Evolutionary conservation across 805 yeast species (phyloP), one percentile per base, ranked within the genome.

Genomic region (Zygosaccharomyces kombuchaensis): DNA sequence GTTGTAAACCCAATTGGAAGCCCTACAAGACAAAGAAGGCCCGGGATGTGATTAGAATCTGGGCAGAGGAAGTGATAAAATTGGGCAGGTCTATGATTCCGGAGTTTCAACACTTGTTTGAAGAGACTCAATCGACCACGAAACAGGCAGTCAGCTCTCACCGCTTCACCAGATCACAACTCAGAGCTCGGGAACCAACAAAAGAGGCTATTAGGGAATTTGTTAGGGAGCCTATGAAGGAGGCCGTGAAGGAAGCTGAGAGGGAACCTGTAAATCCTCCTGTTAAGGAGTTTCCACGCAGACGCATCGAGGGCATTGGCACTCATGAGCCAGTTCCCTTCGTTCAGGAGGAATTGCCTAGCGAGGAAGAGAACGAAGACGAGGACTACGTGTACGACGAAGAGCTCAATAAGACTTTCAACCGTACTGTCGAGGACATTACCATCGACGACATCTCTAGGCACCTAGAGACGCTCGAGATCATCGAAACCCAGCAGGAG

Each of bases 1-100:
- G 90, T 6, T 84, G 89, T 62, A 81, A 77, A 49, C 76, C 78
- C 31, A 72, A 71, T 39, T 84, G 90, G 89, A 60, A 71, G 14
- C 79, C 83, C 1, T 70, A 75, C 58, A 78, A 76, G 56, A 57
- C 64, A 4, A 72, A 73, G 34, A 79, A 81, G 10, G 66, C 73
- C 17, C 60, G 70, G 23, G 82, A 75, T 45, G 68, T 77, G 5
- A 64, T 66, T n/a, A 74, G 79, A 26, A 69, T 73, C 23, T 79
- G 85, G 85, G 81, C 83, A 1, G 80, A 78, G 55, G 83, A 80
- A 53, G 84, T 78, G 2, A 78, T 80, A 44, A 72, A 73, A 48
- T 59, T 81, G 45, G 87, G 85, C 1, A 68, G 87, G 50, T 63
- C 81, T 4, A 78, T 80, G 81, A 72, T 81, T 62, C 84, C 84